Evolutionary conservation across 176 grass and related monocot genomes (phyloP), one percentile per base, ranked within the genome.

Genomic region (Oryza glaberrima): DNA sequence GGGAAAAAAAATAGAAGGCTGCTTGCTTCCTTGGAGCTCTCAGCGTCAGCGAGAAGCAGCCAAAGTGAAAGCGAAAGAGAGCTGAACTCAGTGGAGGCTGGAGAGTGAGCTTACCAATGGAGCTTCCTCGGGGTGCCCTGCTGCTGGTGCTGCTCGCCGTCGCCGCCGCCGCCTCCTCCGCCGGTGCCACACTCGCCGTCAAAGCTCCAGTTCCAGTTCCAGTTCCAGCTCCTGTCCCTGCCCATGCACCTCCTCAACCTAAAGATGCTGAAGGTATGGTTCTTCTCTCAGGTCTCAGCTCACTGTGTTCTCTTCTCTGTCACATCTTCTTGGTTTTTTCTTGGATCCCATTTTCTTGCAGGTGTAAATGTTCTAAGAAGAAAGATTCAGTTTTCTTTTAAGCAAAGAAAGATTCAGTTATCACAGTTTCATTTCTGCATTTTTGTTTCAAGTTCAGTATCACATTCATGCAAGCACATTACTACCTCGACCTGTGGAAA

Each of bases 121-220:
- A 75, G 88, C 80, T 87, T 17, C 80, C 84, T 22, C 69, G 84
- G 75, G 26, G 38, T 63, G 34, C 75, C 69, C 5, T 60, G 63
- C 69, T 87, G 28, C 65, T 83, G 58, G 13, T 73, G 3, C 48
- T 90, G 14, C 26, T 83, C 72, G 44, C 73, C 78, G 46, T 73
- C 48, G 34, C 72, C 36, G 35, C 35, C 47, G 61, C 49, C 49
- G 9, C 76, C 70, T 89, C 87, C 41, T 69, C 80, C 69, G 75
- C 80, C 3, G 80, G 26, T 11, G 69, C 84, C 15, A 90, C 88
- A 1, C 79, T 86, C 69, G 79, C 88, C 67, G 88, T 86, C 68
- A 83, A 19, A 9, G 75, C 78, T n/a, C 83, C 83, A 4, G 38
- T 32, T 32, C 30, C 83, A 4, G 38, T 30, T 30, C 30, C 30